phyloP scores from a whole-genome alignment of 306 rosid genomes.

The Albizia julibrissin region DNA sequence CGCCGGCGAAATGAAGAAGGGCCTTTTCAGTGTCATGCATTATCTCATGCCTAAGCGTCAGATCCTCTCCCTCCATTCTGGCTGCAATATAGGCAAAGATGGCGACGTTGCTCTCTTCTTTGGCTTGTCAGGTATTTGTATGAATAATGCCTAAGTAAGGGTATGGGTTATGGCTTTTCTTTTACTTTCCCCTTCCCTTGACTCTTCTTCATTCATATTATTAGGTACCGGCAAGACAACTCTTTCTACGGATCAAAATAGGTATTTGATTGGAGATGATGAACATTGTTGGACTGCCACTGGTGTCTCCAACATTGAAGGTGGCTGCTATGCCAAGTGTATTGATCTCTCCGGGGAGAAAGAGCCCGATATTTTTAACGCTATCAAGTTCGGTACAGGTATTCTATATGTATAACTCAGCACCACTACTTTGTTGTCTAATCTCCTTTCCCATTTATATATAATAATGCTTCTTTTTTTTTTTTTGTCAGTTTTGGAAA shows the following conservation, averaged over 20 bases:
- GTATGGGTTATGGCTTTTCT: constrained; percentile 18
- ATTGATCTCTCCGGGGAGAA: constrained; percentile 77
- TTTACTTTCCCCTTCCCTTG: neutral
- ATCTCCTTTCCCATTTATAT: neutral
- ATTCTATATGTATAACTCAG: neutral
- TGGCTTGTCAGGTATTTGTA: constrained; percentile 73
- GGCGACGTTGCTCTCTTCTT: constrained; percentile 98
- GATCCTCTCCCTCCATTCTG: constrained; percentile 84
- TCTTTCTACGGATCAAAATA: constrained; percentile 74
- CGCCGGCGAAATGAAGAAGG: constrained; percentile 98
- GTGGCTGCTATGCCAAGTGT: constrained; percentile 96
- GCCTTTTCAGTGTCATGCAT: constrained; percentile 87
- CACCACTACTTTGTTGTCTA: neutral
- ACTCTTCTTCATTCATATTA: constrained; percentile 26
- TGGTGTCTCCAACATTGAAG: constrained; percentile 93
- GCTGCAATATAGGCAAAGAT: constrained; percentile 82
- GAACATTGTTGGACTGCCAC: constrained; percentile 86
- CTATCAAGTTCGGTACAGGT: constrained; percentile 93
- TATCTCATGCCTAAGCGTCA: constrained; percentile 89
- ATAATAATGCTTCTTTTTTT: neutral
- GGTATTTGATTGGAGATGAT: constrained; percentile 85
- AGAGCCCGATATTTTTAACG: constrained; percentile 92
- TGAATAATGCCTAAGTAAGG: neutral
- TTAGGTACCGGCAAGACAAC: constrained; percentile 91
- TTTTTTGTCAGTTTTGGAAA: constrained; percentile 66